Evolutionary conservation across 2,329 filamentous ascomycete genomes (phyloP), one percentile per base, ranked within the genome.

Genomic region (Eutypella sp.): DNA sequence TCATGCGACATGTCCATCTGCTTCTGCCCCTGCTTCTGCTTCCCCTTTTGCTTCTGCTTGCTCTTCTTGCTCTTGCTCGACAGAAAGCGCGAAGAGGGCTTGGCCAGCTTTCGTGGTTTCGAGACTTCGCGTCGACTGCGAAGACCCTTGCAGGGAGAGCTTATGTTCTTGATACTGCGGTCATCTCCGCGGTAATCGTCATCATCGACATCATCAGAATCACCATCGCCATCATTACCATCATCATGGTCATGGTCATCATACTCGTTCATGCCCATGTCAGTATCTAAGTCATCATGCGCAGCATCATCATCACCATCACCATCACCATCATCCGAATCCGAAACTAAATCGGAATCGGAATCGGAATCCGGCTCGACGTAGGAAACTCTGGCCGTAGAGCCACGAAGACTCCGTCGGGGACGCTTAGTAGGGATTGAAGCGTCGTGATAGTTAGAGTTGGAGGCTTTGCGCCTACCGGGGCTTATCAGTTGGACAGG

Each of bases 371-470:
- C 36, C 36, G 36, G n/a, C 36, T 41, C 31, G 41, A 16, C 9
- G 40, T 36, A 41, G 38, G 25, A 22, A 44, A 50, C 19, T 23
- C 43, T 13, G 49, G 41, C 13, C 46, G 47, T 22, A 5, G 22
- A 22, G 5, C 45, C 45, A 29, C 16, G 25, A 19, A 43, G 19
- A 27, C 41, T 40, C 22, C 51, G 51, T 20, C 18, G 29, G n/a
- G n/a, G n/a, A n/a, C n/a, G n/a, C n/a, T n/a, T n/a, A n/a, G n/a
- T n/a, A n/a, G n/a, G n/a, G n/a, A n/a, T n/a, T n/a, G n/a, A n/a
- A n/a, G n/a, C n/a, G n/a, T n/a, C n/a, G n/a, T n/a, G n/a, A n/a
- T n/a, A n/a, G n/a, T n/a, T n/a, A n/a, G n/a, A n/a, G n/a, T n/a
- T n/a, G n/a, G n/a, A n/a, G n/a, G n/a, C n/a, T n/a, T n/a, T n/a